phyloP scores from a whole-genome alignment of 2,329 filamentous ascomycete genomes.

The Torrubiellomyces zombiae region DNA sequence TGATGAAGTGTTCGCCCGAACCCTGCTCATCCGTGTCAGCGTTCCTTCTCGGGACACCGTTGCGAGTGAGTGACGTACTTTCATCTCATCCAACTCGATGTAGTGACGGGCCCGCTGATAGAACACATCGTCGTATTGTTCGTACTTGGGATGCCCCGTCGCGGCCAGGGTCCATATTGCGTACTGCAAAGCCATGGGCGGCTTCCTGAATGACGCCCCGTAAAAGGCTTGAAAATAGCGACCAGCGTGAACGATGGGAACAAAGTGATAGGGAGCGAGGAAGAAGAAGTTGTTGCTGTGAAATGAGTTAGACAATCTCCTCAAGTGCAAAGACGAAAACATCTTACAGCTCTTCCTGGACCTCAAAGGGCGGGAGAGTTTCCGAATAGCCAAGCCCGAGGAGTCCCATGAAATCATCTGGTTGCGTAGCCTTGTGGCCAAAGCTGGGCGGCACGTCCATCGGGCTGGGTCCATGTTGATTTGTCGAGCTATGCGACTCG shows the following conservation, averaged over 20 bases:
- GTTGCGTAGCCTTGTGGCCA: too few relatives aligned
- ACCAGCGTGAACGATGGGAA: slow-evolving; percentile 63
- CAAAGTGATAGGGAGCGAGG: slow-evolving; percentile 49
- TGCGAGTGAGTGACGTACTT: slow-evolving; percentile 20
- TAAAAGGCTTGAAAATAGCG: slow-evolving; percentile 64
- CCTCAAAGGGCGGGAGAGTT: slow-evolving; percentile 57
- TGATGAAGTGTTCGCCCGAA: slow-evolving; percentile 64
- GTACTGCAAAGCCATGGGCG: slow-evolving; percentile 71
- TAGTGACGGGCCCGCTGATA: slow-evolving; percentile 74
- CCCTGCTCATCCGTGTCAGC: too few relatives aligned
- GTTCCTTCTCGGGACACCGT: too few relatives aligned
- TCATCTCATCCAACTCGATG: slow-evolving; percentile 70
- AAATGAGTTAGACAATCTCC: slow-evolving; percentile 2
- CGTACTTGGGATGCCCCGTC: slow-evolving; percentile 55
- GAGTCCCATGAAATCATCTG: slow-evolving; percentile 30
- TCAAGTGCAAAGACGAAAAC: background rate
- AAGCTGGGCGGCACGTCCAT: too few relatives aligned
- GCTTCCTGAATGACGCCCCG: slow-evolving; percentile 53
- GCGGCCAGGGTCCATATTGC: slow-evolving; percentile 76
- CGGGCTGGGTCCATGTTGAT: too few relatives aligned
- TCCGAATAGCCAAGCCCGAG: slow-evolving; percentile 71
- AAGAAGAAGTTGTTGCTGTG: slow-evolving; percentile 60
- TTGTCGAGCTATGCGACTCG: too few relatives aligned
- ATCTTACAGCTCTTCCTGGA: slow-evolving; percentile 67
- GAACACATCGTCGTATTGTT: slow-evolving; percentile 56